Base-by-base conservation (phyloP, 805 yeast species). In the Pichia gijzeniarum region DNA sequence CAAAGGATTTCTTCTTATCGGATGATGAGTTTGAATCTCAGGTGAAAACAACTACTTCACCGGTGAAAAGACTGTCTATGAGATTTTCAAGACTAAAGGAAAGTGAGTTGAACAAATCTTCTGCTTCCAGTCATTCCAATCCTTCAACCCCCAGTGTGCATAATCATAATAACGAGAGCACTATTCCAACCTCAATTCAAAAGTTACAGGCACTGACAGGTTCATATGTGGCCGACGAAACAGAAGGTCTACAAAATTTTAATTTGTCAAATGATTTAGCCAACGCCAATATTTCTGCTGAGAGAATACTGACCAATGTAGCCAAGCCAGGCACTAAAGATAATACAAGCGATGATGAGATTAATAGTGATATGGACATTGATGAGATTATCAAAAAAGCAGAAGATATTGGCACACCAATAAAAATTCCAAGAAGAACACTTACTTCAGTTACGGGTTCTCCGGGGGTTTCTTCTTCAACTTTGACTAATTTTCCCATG, bases 1-100 rank as follows among this genome's bases (percentile, higher is more conserved):
- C 83, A 14, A 81, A 79, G 51, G 88, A 81, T 45, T 83, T 82
- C 59, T 83, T 82, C 43, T 53, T 63, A 12, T 62, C 66, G 44
- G 71, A 69, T 38, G 84, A 79, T 42, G 79, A 74, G 17, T 68
- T 62, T 21, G 61, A 56, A 38, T 51, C 58, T 6, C 57, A 53
- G 17, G 25, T 32, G 14, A 25, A 35, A 20, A 22, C 43, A 13
- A 39, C 43, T 22, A 43, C 47, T 17, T 33, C 44, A 16, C 55
- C 51, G 28, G 37, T 36, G 34, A 51, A 43, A 32, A 45, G 47
- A 43, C 17, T 30, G 2, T 47, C 51, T 14, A 43, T 41, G 46
- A 33, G 47, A 13, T 38, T 27, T 40, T 36, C 35, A 21, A 35
- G 31, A 17, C 10, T 35, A 25, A 27, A 33, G 25, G 40, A 44